Evolutionary conservation across 2,329 filamentous ascomycete genomes (phyloP).

Genomic region (Tolypocladium album): DNA sequence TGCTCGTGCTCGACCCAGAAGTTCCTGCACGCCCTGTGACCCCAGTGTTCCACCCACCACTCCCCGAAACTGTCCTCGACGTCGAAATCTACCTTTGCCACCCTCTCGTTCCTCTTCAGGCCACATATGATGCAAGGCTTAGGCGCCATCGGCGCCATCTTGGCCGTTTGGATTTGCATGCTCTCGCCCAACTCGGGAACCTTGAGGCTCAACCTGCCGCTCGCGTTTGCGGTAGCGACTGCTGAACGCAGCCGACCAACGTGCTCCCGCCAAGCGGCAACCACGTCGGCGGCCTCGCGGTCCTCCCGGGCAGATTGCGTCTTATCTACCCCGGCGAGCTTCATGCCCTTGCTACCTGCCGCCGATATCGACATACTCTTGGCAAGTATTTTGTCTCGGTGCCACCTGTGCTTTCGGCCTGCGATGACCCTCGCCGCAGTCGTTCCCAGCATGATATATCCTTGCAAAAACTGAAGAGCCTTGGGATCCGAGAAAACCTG

Average conservation of each 20-base stretch:
- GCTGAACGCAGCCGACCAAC: slow-evolving; percentile 65
- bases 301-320: slow-evolving; percentile 75
- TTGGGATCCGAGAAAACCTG: slow-evolving; percentile 52
- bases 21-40: slow-evolving; percentile 64
- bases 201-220: slow-evolving; percentile 37
- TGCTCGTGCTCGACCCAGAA: slow-evolving; percentile 77
- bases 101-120: slow-evolving; percentile 74
- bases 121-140: slow-evolving; percentile 80
- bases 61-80: slow-evolving; percentile 90
- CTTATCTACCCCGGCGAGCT: slow-evolving; percentile 77
- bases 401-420: slow-evolving; percentile 81
- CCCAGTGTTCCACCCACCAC: slow-evolving; percentile 93
- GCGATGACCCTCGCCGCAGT: slow-evolving; percentile 74
- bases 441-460: slow-evolving; percentile 51
- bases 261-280: slow-evolving; percentile 63
- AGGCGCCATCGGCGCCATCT: slow-evolving; percentile 62
- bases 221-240: slow-evolving; percentile 55
- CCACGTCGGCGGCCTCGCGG: slow-evolving; percentile 69
- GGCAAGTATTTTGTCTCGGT: slow-evolving; percentile 72
- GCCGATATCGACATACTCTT: slow-evolving; percentile 84
- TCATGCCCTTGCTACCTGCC: slow-evolving; percentile 75
- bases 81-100: slow-evolving; percentile 62
- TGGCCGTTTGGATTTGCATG: slow-evolving; percentile 57
- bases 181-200: slow-evolving; percentile 63
- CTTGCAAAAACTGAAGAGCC: slow-evolving; percentile 51